These are phyloP conservation scores for Allium fistulosum DNA, from an alignment of 106 monocot species.

Conservation along the genomic window DNA sequence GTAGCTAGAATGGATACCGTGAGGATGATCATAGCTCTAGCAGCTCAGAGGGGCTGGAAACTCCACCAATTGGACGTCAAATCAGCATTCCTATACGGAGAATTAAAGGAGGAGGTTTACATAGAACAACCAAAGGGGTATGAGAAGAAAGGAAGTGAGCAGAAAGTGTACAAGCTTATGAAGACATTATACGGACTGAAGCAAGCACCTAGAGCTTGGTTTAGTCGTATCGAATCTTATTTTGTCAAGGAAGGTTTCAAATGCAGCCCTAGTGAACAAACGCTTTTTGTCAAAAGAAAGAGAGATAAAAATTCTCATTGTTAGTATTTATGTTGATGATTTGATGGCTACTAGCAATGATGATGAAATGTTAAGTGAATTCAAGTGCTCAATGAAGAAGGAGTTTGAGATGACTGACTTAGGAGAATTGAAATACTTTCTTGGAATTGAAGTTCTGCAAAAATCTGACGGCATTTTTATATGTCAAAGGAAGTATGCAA, in stretches of 20 bases:
- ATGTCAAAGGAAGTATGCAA: neutral
- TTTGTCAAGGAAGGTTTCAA: neutral
- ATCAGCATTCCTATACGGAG: too few relatives aligned
- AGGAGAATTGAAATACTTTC: too few relatives aligned
- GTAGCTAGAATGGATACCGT: too few relatives aligned
- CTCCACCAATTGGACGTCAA: too few relatives aligned
- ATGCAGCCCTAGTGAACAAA: neutral
- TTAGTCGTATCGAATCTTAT: neutral
- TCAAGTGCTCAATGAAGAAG: neutral
- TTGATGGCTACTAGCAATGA: neutral
- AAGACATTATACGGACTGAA: too few relatives aligned
- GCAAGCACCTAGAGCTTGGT: neutral
- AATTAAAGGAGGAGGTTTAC: too few relatives aligned
- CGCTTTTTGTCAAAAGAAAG: neutral
- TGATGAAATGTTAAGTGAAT: neutral
- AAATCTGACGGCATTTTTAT: neutral
- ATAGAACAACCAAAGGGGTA: neutral
- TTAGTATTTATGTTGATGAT: conserved; percentile 1
- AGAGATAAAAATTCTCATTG: neutral
- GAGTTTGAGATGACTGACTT: too few relatives aligned
- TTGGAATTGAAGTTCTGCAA: neutral
- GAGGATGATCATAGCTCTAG: too few relatives aligned
- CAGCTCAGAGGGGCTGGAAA: too few relatives aligned
- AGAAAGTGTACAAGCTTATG: neutral
- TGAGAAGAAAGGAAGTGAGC: neutral